Evolutionary conservation across 805 yeast genomes (phyloP).

Genomic region (Tetrapisispora arboricola): DNA sequence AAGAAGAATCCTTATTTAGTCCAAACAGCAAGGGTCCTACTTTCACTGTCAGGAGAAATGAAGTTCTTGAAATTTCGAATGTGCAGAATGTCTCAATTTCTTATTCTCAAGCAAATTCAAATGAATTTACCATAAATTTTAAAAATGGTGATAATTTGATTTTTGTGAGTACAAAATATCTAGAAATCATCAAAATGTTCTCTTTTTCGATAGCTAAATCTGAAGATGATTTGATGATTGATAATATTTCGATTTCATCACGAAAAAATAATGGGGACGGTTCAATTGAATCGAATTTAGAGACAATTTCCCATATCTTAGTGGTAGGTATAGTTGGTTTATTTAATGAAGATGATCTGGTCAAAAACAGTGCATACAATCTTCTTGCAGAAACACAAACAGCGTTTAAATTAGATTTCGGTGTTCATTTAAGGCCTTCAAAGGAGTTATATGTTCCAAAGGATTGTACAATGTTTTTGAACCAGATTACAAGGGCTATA

Average conservation of each 20-base stretch:
- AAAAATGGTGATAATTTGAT: conserved; percentile 30
- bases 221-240: conserved; percentile 28
- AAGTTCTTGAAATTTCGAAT: conserved; percentile 35
- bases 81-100: conserved; percentile 34
- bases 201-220: conserved; percentile 55
- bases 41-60: conserved; percentile 32
- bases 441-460: conserved; percentile 58
- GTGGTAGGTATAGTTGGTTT: conserved; percentile 61
- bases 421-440: conserved; percentile 43
- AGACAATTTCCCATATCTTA: conserved; percentile 49
- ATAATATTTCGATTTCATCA: conserved; percentile 6
- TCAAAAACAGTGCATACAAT: conserved; percentile 53
- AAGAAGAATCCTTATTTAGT: conserved; percentile 34
- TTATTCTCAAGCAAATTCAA: conserved; percentile 36
- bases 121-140: conserved; percentile 40
- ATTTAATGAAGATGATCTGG: conserved; percentile 45
- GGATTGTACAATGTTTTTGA: conserved; percentile 52
- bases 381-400: conserved; percentile 52
- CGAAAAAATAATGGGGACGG: conserved; percentile 2
- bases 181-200: conserved; percentile 61
- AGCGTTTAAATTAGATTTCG: conserved; percentile 50
- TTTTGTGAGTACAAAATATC: conserved; percentile 39
- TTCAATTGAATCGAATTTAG: conserved; percentile 23
- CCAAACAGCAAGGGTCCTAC: conserved; percentile 26
- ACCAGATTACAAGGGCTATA: conserved; percentile 45